Evolutionary conservation across 805 yeast species (phyloP).

Genomic region (Candida ortonii): DNA sequence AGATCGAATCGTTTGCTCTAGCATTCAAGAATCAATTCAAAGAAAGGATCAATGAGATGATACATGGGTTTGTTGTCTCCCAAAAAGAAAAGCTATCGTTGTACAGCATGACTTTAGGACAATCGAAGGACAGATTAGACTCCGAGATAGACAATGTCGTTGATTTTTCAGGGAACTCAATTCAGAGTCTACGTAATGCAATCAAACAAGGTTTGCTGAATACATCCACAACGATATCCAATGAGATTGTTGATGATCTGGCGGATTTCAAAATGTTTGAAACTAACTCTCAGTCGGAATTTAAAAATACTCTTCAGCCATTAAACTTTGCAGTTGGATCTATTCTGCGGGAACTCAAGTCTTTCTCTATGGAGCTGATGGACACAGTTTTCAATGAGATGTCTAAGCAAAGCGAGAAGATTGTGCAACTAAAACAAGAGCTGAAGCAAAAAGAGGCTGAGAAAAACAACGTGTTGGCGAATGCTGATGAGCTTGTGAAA

Average conservation of each 20-base stretch:
- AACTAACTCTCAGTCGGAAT: neutral
- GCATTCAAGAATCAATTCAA: neutral
- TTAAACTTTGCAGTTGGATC: neutral
- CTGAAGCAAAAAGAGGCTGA: slow-evolving; percentile 2
- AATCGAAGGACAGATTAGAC: neutral
- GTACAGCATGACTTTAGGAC: neutral
- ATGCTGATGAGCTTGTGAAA: neutral
- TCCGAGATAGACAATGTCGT: neutral
- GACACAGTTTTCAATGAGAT: neutral
- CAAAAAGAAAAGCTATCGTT: neutral
- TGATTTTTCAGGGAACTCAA: neutral
- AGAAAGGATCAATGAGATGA: neutral
- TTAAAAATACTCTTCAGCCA: neutral
- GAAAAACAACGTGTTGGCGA: neutral
- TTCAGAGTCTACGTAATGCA: slow-evolving; percentile 1
- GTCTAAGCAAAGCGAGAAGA: neutral
- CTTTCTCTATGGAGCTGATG: neutral
- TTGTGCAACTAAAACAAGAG: slow-evolving; percentile 1
- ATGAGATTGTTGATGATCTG: slow-evolving; percentile 3
- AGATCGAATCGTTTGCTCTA: neutral
- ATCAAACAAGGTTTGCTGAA: slow-evolving; percentile 4
- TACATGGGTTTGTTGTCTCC: neutral
- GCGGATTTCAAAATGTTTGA: neutral
- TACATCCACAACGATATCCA: slow-evolving; percentile 3
- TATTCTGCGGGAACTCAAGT: slow-evolving; percentile 1